Evolutionary conservation across 1,284 basidiomycete species (phyloP).

Genomic region (Uromyces viciae-fabae): DNA sequence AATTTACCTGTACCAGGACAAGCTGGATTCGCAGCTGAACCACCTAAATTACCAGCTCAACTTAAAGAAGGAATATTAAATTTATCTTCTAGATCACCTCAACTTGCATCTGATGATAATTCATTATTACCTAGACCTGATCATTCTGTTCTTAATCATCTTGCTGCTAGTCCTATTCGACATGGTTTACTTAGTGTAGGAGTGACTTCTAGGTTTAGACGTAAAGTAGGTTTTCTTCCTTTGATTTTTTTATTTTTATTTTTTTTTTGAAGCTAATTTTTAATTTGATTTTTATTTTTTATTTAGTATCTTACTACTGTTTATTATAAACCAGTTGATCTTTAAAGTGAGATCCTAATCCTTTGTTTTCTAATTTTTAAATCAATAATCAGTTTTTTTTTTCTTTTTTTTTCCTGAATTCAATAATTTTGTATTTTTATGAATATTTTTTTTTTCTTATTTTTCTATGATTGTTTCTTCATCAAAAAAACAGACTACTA

Average conservation of each 20-base stretch:
- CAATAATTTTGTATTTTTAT: too few species aligned
- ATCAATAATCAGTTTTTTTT: not conserved
- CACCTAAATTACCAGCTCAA: slow-evolving; percentile 38
- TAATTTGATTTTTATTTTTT: not conserved
- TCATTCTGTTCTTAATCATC: slow-evolving; percentile 90
- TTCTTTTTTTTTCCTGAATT: not conserved
- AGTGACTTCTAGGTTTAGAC: slow-evolving; percentile 84
- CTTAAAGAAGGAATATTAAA: slow-evolving; percentile 45
- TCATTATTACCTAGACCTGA: slow-evolving; percentile 88
- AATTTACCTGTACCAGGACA: slow-evolving; percentile 9
- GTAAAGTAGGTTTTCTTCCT: slow-evolving; percentile 66
- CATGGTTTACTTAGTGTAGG: slow-evolving; percentile 91
- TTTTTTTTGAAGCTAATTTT: not conserved
- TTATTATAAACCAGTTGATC: slow-evolving; percentile 41
- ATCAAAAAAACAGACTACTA: not conserved
- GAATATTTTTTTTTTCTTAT: too few species aligned
- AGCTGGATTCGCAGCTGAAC: slow-evolving; percentile 37
- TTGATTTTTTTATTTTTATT: slow-evolving; percentile 2
- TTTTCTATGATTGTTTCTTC: too few species aligned
- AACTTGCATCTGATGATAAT: slow-evolving; percentile 71
- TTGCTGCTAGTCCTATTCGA: slow-evolving; percentile 91
- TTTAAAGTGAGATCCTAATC: too few species aligned
- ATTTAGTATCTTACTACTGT: slow-evolving; percentile 41
- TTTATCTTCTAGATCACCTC: slow-evolving; percentile 46
- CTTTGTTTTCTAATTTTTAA: not conserved